phyloP scores from a whole-genome alignment of 805 yeast species.

The Cephaloascus fragrans region DNA sequence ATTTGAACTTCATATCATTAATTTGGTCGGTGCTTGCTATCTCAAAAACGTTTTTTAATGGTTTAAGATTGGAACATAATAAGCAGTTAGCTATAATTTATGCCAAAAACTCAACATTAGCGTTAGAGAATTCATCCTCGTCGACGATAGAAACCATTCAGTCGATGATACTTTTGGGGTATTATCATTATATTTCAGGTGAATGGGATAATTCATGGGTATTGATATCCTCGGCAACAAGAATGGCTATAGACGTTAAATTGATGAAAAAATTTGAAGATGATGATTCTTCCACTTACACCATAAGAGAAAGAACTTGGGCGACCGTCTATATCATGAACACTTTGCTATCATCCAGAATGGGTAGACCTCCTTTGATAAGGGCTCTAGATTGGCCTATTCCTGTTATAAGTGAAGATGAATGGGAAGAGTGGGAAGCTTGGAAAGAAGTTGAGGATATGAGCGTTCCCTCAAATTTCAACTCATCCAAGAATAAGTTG shows the following conservation, averaged over 20 bases:
- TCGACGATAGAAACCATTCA: slow-evolving; percentile 15
- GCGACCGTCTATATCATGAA: slow-evolving; percentile 11
- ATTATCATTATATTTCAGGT: slow-evolving; percentile 12
- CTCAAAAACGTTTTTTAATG: slow-evolving; percentile 5
- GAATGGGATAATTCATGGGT: slow-evolving; percentile 16
- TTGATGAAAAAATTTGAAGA: slow-evolving; percentile 6
- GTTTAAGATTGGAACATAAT: slow-evolving; percentile 1
- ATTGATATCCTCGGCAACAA: slow-evolving; percentile 10
- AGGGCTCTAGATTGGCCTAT: slow-evolving; percentile 15
- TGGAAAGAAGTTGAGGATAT: slow-evolving; percentile 9
- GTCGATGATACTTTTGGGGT: slow-evolving; percentile 11
- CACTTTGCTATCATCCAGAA: slow-evolving; percentile 12
- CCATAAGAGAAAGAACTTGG: slow-evolving; percentile 15
- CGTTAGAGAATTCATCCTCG: slow-evolving; percentile 11
- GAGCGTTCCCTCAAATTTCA: slow-evolving; percentile 1
- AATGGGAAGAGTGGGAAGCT: slow-evolving; percentile 18
- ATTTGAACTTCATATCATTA: slow-evolving; percentile 11
- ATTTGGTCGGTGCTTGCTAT: slow-evolving; percentile 13
- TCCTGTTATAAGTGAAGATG: slow-evolving; percentile 10
- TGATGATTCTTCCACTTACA: slow-evolving; percentile 2
- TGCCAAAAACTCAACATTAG: slow-evolving; percentile 12
- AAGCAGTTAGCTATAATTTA: slow-evolving; percentile 3
- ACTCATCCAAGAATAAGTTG: not conserved
- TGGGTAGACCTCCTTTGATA: slow-evolving; percentile 14
- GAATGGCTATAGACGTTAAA: slow-evolving; percentile 16